Evolutionary conservation across 208 protist genomes (phyloP).

Genomic region (Sergeia podlipaevii): DNA sequence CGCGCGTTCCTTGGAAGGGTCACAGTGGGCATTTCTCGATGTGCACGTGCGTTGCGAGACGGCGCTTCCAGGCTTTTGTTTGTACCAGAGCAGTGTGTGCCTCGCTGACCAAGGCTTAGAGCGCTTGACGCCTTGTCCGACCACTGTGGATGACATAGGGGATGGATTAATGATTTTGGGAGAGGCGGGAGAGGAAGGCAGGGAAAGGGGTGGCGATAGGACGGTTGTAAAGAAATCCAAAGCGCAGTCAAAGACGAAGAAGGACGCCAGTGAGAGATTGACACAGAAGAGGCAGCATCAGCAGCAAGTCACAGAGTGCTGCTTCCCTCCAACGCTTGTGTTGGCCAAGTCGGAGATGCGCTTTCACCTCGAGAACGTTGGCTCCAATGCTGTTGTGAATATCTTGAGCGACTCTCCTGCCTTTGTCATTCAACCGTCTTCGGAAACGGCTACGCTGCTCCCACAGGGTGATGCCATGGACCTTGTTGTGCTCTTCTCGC

Average conservation of each 20-base stretch:
- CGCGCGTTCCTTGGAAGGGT: conserved; percentile 51
- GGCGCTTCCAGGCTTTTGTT: conserved; percentile 45
- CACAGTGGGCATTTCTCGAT: conserved; percentile 69
- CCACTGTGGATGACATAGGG: neutral
- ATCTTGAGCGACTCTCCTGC: conserved; percentile 47
- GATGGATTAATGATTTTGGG: neutral
- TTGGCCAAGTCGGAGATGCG: conserved; percentile 24
- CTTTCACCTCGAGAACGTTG: conserved; percentile 76
- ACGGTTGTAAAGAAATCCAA: too few relatives aligned
- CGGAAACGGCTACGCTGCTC: conserved; percentile 26
- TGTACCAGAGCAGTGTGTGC: conserved; percentile 30
- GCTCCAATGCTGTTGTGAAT: conserved; percentile 59
- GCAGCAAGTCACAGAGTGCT: neutral
- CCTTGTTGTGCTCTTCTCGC: conserved; percentile 55
- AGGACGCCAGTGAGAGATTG: neutral
- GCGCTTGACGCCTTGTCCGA: too few relatives aligned
- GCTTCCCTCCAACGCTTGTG: conserved; percentile 62
- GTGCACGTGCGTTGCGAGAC: conserved; percentile 63
- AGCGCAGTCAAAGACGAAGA: neutral
- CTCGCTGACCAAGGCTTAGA: too few relatives aligned
- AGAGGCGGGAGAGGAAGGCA: neutral
- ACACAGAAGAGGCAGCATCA: neutral
- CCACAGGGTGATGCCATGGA: conserved; percentile 28
- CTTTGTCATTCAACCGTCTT: conserved; percentile 35
- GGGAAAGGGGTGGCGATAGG: too few relatives aligned